phyloP scores from a whole-genome alignment of 352 stramenopile species.

The Globisporangium canariense region DNA sequence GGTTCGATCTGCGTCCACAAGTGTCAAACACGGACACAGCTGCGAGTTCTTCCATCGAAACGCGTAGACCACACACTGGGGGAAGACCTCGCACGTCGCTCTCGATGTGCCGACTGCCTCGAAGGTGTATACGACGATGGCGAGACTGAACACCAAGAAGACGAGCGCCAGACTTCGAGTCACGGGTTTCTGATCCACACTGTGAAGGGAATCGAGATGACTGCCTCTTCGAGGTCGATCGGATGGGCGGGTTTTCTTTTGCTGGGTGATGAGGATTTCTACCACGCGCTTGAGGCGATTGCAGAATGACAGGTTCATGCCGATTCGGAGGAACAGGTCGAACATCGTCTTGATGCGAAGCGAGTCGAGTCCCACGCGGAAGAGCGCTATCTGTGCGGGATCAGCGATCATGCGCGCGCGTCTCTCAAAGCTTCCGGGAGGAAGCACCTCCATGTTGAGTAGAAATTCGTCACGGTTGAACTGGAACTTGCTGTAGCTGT shows the following conservation, averaged over 20 bases:
- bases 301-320: constrained; percentile 34
- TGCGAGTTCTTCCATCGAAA: constrained; percentile 17
- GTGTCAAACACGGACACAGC: constrained; percentile 30
- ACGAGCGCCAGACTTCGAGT: not conserved
- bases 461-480: constrained; percentile 25
- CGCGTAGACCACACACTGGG: constrained; percentile 27
- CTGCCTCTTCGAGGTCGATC: not conserved
- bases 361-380: constrained; percentile 29
- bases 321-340: constrained; percentile 29
- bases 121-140: constrained; percentile 9
- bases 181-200: constrained; percentile 6
- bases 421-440: constrained; percentile 29
- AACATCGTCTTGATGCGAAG: constrained; percentile 24
- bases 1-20: constrained; percentile 27
- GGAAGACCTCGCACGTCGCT: constrained; percentile 13
- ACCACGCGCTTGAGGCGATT: constrained; percentile 40
- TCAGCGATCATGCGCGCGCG: constrained; percentile 27
- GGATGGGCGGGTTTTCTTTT: not conserved
- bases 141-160: constrained; percentile 21
- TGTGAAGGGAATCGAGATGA: not conserved
- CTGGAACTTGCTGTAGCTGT: constrained; percentile 24
- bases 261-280: constrained; percentile 18
- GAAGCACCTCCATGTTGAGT: constrained; percentile 27
- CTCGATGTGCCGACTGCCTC: constrained; percentile 15
- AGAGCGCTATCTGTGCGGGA: constrained; percentile 23